Base-by-base conservation (phyloP, 1,284 basidiomycete genomes). In the Sporisorium reilianum region DNA sequence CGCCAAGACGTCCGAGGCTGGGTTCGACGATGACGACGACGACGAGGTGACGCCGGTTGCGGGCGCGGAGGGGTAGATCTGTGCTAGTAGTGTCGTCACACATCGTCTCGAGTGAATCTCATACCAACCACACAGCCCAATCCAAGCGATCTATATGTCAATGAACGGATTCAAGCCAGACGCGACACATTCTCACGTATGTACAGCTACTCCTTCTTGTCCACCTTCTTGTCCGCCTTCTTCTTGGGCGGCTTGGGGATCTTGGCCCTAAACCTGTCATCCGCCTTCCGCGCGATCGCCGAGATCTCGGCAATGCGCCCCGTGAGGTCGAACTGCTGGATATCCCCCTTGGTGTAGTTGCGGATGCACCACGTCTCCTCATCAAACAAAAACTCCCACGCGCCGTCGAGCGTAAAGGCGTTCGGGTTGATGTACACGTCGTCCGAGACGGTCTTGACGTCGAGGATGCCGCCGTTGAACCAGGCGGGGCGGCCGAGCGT, bases 381-480 rank as follows among this genome's bases (percentile, higher is more conserved):
- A 1, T 73, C 64, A 26, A 73, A 73, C 28, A 73, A 22, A 40
- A 73, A 73, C 49, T 73, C 70, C 70, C 70, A 73, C 0, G 55
- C 50, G 3, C 70, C 70, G 16, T 67, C 61, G 10, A 67, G 44
- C n/a, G 70, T 54, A 26, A 67, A 67, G 1, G 61, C 48, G 57
- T 73, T 73, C 41, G 64, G 64, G 14, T 63, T 40, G 38, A 73
- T 67, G 51, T 67, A 73, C 36, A 67, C 46, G 25, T 64, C 54
- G 34, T 73, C 70, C 45, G 41, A 52, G 38, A 45, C 25, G 20
- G 55, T 46, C 41, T 73, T 73, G 61, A 40, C 48, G 57, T 67
- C 61, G 34, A 73, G 61, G 34, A 73, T 73, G 28, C 70, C 70
- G 25, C 70, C 70, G 57, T 73, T 73, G 57, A 73, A 73, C 70